Conservation (phyloP, 2,329 filamentous ascomycete species). For the Claviceps citrina region DNA sequence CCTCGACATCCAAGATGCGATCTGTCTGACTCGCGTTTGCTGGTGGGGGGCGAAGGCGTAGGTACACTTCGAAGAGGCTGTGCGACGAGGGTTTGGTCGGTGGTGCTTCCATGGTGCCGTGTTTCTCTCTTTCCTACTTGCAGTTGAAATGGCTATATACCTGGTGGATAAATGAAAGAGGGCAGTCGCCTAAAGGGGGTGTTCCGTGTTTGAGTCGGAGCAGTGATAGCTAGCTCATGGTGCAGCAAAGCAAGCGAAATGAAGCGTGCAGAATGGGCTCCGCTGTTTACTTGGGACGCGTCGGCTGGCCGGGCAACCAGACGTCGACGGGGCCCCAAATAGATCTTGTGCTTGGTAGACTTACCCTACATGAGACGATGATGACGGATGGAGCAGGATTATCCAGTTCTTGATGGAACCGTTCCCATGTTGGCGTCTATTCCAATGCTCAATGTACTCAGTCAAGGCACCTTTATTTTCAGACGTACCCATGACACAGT, state of each 20-base stretch:
- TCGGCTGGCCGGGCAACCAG: slow-evolving; percentile 2
- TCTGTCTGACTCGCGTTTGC: slow-evolving; percentile 31
- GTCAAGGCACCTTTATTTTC: no score
- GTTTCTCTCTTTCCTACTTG: neutral
- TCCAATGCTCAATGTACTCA: no score
- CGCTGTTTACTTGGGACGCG: slow-evolving; percentile 3
- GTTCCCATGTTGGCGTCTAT: no score
- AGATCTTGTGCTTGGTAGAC: no score
- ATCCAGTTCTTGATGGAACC: no score
- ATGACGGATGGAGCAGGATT: no score
- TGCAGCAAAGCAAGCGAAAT: neutral
- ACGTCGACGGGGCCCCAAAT: neutral
- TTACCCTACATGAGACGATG: no score
- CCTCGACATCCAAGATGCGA: slow-evolving; percentile 68
- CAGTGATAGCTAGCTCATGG: neutral
- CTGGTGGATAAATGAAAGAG: neutral
- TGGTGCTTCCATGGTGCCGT: slow-evolving; percentile 22
- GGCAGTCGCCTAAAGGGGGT: neutral
- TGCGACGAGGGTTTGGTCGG: slow-evolving; percentile 14
- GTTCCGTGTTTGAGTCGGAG: neutral
- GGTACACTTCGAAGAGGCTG: slow-evolving; percentile 77
- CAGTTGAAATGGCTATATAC: neutral
- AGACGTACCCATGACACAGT: no score
- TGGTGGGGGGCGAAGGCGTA: slow-evolving; percentile 62
- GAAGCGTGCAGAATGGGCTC: neutral